A percentile compares a stretch with the other conserved stretches of the same genome.
These are phyloP conservation scores for Berberis vulgaris DNA, from an alignment of 164 flowering plant species.

Conservation along the genomic window DNA sequence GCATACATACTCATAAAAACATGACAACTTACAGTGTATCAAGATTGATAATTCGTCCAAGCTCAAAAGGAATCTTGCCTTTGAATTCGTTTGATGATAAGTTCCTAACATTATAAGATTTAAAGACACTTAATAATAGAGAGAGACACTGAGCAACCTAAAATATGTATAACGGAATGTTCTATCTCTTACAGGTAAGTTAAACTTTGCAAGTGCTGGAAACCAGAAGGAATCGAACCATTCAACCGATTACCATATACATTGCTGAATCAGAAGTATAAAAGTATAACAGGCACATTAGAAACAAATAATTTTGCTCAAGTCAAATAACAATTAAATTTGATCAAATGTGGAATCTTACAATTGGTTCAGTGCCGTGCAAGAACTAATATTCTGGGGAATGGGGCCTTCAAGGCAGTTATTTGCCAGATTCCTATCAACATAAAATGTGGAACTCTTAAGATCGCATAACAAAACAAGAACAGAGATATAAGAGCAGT, in stretches of 20 bases:
- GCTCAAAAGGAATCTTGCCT: conserved; percentile 58
- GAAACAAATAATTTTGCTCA: background rate
- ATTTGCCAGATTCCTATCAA: conserved; percentile 67
- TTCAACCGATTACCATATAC: conserved; percentile 74
- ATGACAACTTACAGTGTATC: conserved; percentile 63
- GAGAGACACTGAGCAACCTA: background rate
- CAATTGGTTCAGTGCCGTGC: conserved; percentile 84
- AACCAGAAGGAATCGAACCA: conserved; percentile 71
- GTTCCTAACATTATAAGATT: conserved; percentile 35
- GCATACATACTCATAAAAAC: too few relatives aligned
- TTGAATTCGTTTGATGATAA: conserved; percentile 69
- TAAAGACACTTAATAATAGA: background rate
- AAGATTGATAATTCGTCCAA: conserved; percentile 78
- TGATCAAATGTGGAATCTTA: conserved; percentile 22
- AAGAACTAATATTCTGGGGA: conserved; percentile 40
- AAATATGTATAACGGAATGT: background rate
- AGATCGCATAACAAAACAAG: too few relatives aligned
- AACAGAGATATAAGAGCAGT: background rate
- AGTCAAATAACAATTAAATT: background rate
- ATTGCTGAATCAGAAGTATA: conserved; percentile 35
- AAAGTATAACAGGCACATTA: background rate
- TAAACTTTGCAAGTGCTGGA: conserved; percentile 59
- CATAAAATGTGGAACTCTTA: background rate
- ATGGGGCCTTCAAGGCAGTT: conserved; percentile 77
- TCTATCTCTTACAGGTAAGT: conserved; percentile 63